A percentile compares a stretch with the other conserved stretches of the same genome.
Conservation (phyloP, 2,329 filamentous ascomycete species). For the Geosmithia flava region DNA sequence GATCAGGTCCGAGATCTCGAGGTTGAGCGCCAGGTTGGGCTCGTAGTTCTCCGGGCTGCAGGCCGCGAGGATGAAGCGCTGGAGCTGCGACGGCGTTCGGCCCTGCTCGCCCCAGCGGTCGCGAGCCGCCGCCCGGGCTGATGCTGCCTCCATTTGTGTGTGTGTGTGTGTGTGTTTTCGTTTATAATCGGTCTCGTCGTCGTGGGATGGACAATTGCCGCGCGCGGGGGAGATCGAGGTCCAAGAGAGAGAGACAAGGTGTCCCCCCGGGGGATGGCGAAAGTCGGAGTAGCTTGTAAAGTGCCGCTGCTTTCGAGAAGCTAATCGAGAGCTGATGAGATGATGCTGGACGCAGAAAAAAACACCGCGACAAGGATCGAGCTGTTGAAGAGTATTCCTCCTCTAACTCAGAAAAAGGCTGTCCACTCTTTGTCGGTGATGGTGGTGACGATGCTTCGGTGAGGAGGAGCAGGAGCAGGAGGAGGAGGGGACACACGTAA, state of each 20-base stretch:
- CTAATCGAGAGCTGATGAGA: too few species aligned
- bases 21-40: slow-evolving; percentile 88
- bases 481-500: not conserved
- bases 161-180: not conserved
- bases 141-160: slow-evolving; percentile 75
- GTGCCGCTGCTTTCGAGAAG: too few species aligned
- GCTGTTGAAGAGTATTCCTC: not conserved
- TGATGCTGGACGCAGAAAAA: too few species aligned
- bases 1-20: slow-evolving; percentile 93
- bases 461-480: not conserved
- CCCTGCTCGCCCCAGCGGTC: slow-evolving; percentile 78
- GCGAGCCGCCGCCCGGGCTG: slow-evolving; percentile 86
- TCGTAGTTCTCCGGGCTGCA: slow-evolving; percentile 97
- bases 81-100: slow-evolving; percentile 72
- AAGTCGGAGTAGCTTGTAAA: too few species aligned
- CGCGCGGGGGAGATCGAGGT: too few species aligned
- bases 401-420: not conserved
- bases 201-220: not conserved
- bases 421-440: not conserved
- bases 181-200: not conserved
- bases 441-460: not conserved
- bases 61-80: slow-evolving; percentile 90
- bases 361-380: not conserved
- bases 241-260: too few species aligned
- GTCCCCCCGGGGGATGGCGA: too few species aligned